Base-by-base conservation (phyloP, 179 eudicot species). In the Patellifolia procumbens region DNA sequence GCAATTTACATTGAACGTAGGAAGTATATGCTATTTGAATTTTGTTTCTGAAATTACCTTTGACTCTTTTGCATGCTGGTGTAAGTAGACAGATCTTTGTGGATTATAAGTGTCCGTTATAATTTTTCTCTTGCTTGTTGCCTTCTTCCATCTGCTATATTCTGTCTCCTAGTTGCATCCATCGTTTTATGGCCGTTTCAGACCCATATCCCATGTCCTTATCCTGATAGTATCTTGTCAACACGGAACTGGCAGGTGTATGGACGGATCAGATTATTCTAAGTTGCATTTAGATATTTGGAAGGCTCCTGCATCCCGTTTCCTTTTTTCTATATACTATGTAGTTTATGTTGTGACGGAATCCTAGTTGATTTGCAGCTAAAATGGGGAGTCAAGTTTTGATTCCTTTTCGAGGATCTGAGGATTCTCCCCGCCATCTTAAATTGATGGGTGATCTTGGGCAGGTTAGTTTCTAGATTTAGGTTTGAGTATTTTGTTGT, bases 381-480 rank as follows among this genome's bases (percentile, higher is more conserved):
- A 95, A 93, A 83, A 95, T 89, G 95, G 99, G 99, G 70, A 88
- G 97, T 77, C 99, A 95, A 88, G 97, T 95, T 68, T 79, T 95
- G 85, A 97, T 95, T 79, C 99, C 99, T 74, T 95, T 93, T 72
- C 91, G 99, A 60, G 99, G 97, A 63, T 90, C 93, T 28, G 99
- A 95, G 89, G 97, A 95, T 85, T 82, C 84, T 85, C 95, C 85
- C 64, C 97, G 99, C 34, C 99, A 95, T 87, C 95, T 95, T 65
- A 95, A 95, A 77, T 84, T 93, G 82, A 95, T 95, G 99, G 97
- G 99, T 80, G 99, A 95, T 88, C 89, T 95, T 80, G 99, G 99
- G 56, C 99, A 95, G 97, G 99, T 89, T 81, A 66, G 64, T 24
- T 46, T 61, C 9, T 39, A 53, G 29, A 26, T 49, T 63, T 72